A percentile compares a stretch with the other conserved stretches of the same genome.
These are phyloP conservation scores for Trifolium subterraneum DNA, from an alignment of 306 rosid genomes.

Conservation along the genomic window DNA sequence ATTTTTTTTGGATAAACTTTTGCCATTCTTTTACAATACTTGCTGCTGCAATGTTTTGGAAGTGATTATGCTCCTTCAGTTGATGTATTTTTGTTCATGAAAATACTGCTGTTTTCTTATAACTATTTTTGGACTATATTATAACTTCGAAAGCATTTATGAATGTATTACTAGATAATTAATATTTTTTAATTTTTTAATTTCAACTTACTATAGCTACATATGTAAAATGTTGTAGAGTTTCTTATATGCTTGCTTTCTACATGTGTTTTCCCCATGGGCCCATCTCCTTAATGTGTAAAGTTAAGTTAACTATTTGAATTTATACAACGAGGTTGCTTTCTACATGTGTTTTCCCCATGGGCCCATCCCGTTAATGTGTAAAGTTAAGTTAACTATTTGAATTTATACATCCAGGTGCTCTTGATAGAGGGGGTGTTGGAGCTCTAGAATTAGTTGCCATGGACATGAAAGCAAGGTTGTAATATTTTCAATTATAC, in stretches of 20 bases:
- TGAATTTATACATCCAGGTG: constrained; percentile 58
- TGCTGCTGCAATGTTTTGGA: constrained; percentile 27
- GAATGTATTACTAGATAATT: constrained; percentile 6
- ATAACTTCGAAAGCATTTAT: constrained; percentile 4
- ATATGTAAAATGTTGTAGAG: constrained; percentile 5
- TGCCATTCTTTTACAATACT: constrained; percentile 4
- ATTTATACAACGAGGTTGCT: background rate
- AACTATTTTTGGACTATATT: constrained; percentile 6
- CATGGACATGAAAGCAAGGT: constrained; percentile 99
- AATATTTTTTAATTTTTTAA: background rate
- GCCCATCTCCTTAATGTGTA: background rate
- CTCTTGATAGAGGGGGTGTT: constrained; percentile 95
- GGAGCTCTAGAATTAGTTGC: constrained; percentile 99
- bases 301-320: constrained; percentile 24
- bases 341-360: background rate
- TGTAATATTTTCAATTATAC: constrained; percentile 30
- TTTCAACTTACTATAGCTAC: constrained; percentile 8
- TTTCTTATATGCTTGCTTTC: constrained; percentile 12
- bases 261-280: background rate
- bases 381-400: constrained; percentile 29
- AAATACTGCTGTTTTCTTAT: constrained; percentile 7
- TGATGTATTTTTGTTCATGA: constrained; percentile 27
- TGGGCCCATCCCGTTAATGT: background rate
- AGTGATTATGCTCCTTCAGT: constrained; percentile 11
- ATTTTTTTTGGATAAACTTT: background rate